Base-by-base conservation (phyloP, 371 early-diverging fungal species). In the Circinella umbellata region DNA sequence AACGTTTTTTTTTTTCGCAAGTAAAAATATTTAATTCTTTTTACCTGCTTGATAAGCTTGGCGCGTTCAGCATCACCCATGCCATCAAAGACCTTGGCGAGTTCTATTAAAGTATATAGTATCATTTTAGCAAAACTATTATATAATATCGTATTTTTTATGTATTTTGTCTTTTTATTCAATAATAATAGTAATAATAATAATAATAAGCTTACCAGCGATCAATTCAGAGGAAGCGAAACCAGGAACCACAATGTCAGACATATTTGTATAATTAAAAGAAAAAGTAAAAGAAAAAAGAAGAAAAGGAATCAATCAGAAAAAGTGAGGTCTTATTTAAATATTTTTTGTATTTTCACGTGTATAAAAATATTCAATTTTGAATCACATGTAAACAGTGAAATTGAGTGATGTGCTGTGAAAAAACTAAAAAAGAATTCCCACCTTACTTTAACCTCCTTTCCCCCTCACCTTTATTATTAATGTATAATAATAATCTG, bases 241-340 rank as follows among this genome's bases (percentile, higher is more conserved):
- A 71, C 84, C 84, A 68, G 82, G 82, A 64, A 79, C 79, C 35
- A 77, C 66, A 66, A 84, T 78, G 68, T 81, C 84, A 76, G 81
- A 79, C 78, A 79, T 81, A 53, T 17, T 64, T 64, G 62, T 38
- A 55, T 20, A 18, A 17, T 3, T 8, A 63, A 63, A 47, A 18
- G 15, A 47, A 27, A 42, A 42, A 9, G 42, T 42, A 42, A 15
- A 48, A 27, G 13, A 49, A 64, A 14, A 61, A 61, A 61, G 62
- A 61, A 15, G 39, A 51, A 64, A 51, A 18, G 5, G 62, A 39
- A 14, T 37, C 27, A 20, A 10, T 46, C 4, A 63, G n/a, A 20
- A 27, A 27, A 27, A 27, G 27, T 27, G 2, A 27, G 35, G 20
- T 14, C 62, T 5, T 18, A 39, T 61, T 61, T 61, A 39, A 61